Percentiles rank a stretch among this genome's conserved stretches.
phyloP scores from a whole-genome alignment of 2,329 filamentous ascomycete genomes.

The Parascedosporium putredinis region DNA sequence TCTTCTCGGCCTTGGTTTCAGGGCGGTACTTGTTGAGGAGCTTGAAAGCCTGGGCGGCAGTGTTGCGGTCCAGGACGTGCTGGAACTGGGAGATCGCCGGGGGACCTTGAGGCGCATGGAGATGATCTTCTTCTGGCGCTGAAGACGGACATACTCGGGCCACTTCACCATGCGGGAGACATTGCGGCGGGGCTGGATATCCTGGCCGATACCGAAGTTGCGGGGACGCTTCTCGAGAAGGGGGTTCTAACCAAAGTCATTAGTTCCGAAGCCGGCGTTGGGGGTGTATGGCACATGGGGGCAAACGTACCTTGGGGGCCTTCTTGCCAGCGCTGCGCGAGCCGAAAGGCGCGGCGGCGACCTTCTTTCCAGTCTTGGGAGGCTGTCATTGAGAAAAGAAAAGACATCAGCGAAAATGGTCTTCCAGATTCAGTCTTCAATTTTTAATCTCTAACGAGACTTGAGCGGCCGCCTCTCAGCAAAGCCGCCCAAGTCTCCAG shows the following conservation, averaged over 20 bases:
- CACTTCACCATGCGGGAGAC: constrained; percentile 98
- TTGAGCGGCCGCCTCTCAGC: constrained; percentile 43
- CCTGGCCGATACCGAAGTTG: constrained; percentile 98
- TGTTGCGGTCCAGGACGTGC: constrained; percentile 93
- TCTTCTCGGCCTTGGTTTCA: constrained; percentile 99
- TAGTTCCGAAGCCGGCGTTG: no score
- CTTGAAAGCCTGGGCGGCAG: constrained; percentile 95
- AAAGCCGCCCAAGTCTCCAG: constrained; percentile 45
- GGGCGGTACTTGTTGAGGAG: constrained; percentile 99
- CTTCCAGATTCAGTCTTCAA: constrained; percentile 35
- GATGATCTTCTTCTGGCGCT: constrained; percentile 90
- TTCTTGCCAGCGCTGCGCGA: constrained; percentile 94
- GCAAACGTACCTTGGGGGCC: constrained; percentile 71
- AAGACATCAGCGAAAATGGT: constrained; percentile 78
- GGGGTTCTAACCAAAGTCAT: constrained; percentile 61
- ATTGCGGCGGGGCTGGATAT: constrained; percentile 95
- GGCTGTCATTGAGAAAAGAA: constrained; percentile 99
- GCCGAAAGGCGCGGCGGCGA: constrained; percentile 92
- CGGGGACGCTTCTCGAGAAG: constrained; percentile 95
- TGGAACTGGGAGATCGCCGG: constrained; percentile 96
- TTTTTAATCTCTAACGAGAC: constrained; percentile 87
- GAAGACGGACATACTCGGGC: constrained; percentile 98
- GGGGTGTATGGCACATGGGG: constrained; percentile 12
- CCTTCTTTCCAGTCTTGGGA: constrained; percentile 97
- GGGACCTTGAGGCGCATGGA: constrained; percentile 98